A percentile compares a stretch with the other conserved stretches of the same genome.
Evolutionary conservation across 2,329 filamentous ascomycete species (phyloP).

Genomic region (Aureobasidium lini): DNA sequence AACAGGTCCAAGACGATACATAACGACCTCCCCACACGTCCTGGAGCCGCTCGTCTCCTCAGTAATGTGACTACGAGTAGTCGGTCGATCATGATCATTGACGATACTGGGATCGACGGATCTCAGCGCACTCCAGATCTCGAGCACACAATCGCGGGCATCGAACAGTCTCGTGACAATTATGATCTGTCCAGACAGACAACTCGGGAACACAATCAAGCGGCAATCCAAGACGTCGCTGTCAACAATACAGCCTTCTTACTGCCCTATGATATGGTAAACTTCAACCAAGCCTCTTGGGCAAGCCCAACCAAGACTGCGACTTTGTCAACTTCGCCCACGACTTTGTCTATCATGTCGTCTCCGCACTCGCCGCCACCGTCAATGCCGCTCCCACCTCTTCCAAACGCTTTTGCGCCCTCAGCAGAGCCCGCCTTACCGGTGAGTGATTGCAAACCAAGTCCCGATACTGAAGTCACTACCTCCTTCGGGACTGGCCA

Average conservation of each 20-base stretch:
- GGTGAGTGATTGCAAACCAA: neutral
- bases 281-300: neutral
- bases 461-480: neutral
- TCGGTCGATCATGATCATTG: slow-evolving; percentile 83
- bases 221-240: neutral
- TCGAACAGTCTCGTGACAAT: neutral
- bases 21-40: neutral
- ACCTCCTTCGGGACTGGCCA: neutral
- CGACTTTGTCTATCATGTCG: neutral
- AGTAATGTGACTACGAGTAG: slow-evolving; percentile 69
- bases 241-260: slow-evolving; percentile 11
- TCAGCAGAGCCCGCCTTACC: neutral
- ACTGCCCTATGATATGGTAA: neutral
- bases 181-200: neutral
- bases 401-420: neutral
- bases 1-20: slow-evolving; percentile 9
- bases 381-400: neutral
- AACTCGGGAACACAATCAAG: slow-evolving; percentile 1
- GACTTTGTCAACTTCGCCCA: neutral
- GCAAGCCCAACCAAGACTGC: neutral
- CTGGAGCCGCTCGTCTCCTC: slow-evolving; percentile 21
- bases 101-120: slow-evolving; percentile 50
- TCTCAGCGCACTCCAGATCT: slow-evolving; percentile 9
- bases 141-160: neutral
- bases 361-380: slow-evolving; percentile 9